These are phyloP conservation scores for Stylonectria norvegica DNA, from an alignment of 2,329 filamentous ascomycete genomes.

Conservation along the genomic window DNA sequence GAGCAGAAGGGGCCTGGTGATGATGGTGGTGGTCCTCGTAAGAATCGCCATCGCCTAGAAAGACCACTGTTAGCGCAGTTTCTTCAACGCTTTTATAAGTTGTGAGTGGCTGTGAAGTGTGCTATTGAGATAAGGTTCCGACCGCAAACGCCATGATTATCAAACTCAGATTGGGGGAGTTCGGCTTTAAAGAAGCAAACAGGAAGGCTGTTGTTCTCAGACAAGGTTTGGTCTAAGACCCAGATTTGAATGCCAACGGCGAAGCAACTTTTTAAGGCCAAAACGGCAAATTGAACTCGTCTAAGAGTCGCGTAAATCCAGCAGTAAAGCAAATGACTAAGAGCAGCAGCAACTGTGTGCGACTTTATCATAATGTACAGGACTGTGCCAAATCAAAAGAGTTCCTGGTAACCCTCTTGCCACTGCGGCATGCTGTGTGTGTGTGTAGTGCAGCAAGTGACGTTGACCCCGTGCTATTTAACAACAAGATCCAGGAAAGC, in stretches of 20 bases:
- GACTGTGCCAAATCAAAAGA: conserved; percentile 38
- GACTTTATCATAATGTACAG: conserved; percentile 56
- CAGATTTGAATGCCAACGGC: conserved; percentile 24
- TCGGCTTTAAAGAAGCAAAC: conserved; percentile 15
- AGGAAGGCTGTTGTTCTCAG: conserved; percentile 8
- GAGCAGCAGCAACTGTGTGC: conserved; percentile 43
- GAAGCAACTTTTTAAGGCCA: conserved; percentile 32
- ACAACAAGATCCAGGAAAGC: conserved; percentile 20
- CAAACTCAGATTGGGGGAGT: conserved; percentile 9
- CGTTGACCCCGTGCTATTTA: conserved; percentile 28
- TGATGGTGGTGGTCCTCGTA: conserved; percentile 68
- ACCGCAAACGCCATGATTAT: conserved; percentile 9
- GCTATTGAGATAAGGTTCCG: conserved; percentile 1
- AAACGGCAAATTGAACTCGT: conserved; percentile 35
- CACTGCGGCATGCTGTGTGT: conserved; percentile 30
- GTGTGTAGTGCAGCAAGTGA: conserved; percentile 24
- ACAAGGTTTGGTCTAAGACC: conserved; percentile 13
- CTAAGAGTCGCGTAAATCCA: conserved; percentile 34
- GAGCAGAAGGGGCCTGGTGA: conserved; percentile 56
- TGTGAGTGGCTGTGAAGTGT: conserved; percentile 9
- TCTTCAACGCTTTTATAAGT: conserved; percentile 13
- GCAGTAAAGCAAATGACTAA: conserved; percentile 33
- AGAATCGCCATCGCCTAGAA: conserved; percentile 56
- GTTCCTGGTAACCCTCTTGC: conserved; percentile 37
- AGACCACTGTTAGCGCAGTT: conserved; percentile 30